phyloP scores from a whole-genome alignment of 805 yeast species.

The Sugiyamaella qingdaonensis region DNA sequence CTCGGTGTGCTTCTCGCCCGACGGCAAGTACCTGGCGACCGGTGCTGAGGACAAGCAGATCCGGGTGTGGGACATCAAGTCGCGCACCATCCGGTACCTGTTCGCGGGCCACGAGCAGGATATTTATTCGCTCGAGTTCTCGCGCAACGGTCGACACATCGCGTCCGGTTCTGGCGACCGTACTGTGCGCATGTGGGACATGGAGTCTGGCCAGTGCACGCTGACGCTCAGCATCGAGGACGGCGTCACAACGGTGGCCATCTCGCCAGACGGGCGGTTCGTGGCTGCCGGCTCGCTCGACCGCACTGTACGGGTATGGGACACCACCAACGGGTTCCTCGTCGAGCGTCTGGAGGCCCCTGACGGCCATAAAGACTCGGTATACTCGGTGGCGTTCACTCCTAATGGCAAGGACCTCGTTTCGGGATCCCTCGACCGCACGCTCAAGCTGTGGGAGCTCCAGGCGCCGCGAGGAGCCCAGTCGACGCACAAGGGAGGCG shows the following conservation, averaged over 20 bases:
- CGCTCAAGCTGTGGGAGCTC: slow-evolving; percentile 93
- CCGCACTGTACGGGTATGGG: slow-evolving; percentile 96
- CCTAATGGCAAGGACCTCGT: slow-evolving; percentile 89
- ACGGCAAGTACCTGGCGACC: slow-evolving; percentile 87
- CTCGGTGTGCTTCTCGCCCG: slow-evolving; percentile 95
- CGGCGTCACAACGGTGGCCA: slow-evolving; percentile 97
- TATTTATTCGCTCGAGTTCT: slow-evolving; percentile 89
- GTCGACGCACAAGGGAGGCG: slow-evolving; percentile 37
- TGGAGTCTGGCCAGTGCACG: slow-evolving; percentile 82
- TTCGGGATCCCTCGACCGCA: slow-evolving; percentile 91
- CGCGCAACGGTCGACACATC: slow-evolving; percentile 88
- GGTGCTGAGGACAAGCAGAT: slow-evolving; percentile 77
- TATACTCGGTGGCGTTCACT: slow-evolving; percentile 89
- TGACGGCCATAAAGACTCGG: slow-evolving; percentile 95
- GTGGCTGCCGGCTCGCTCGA: slow-evolving; percentile 97
- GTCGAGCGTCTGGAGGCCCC: slow-evolving; percentile 92
- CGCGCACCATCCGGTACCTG: slow-evolving; percentile 79
- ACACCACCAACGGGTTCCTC: slow-evolving; percentile 82
- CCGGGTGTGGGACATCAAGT: slow-evolving; percentile 91
- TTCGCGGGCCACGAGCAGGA: slow-evolving; percentile 94
- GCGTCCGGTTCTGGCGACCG: slow-evolving; percentile 97
- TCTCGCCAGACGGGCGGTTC: slow-evolving; percentile 88
- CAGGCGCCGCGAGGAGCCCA: slow-evolving; percentile 45
- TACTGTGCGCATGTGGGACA: slow-evolving; percentile 95
- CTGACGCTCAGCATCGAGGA: slow-evolving; percentile 89